Base-by-base conservation (phyloP, 202 grass and related monocot genomes). In the Carex sylvatica region DNA sequence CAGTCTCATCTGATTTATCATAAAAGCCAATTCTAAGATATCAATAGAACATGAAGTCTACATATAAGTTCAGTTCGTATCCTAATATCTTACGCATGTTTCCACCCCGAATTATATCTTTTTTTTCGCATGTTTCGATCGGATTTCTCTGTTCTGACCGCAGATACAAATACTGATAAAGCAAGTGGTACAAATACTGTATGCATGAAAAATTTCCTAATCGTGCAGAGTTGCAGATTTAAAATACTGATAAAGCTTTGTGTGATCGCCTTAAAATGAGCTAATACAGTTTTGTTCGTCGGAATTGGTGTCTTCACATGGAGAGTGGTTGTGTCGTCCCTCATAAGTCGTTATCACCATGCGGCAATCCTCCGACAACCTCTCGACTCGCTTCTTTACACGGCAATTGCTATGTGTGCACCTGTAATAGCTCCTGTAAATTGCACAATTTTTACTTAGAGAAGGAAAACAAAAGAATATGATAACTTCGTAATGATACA, bases 321-420 rank as follows among this genome's bases (percentile, higher is more conserved):
- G 93, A 35, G 84, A 67, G 85, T 97, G 94, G 24, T 86, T 97
- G 74, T 97, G 94, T 55, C 91, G 85, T 62, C 94, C 94, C 58
- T 97, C 94, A 55, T 97, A 97, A 28, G 94, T 97, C 40, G 91
- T 93, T 78, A 97, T 97, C 82, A 97, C 94, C 91, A 97, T 93
- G 47, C 91, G 91, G 74, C 89, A 90, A 84, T 97, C 94, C 74
- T 97, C 94, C 61, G 94, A 97, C 70, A 93, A 79, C 80, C 94
- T 80, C 74, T 97, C 94, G 47, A 97, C 94, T 14, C 94, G 91
- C 86, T 97, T 97, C 94, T 97, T 97, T 83, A 97, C 94, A 18
- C 94, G 91, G 86, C 94, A 97, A 58, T 91, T 93, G 86, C 51
- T 93, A 83, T 93, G 89, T 24, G 94, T 97, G 86, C 94, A 97